These are phyloP conservation scores for Haplosporangium gracile DNA, from an alignment of 192 early-diverging fungal species.

Conservation along the genomic window DNA sequence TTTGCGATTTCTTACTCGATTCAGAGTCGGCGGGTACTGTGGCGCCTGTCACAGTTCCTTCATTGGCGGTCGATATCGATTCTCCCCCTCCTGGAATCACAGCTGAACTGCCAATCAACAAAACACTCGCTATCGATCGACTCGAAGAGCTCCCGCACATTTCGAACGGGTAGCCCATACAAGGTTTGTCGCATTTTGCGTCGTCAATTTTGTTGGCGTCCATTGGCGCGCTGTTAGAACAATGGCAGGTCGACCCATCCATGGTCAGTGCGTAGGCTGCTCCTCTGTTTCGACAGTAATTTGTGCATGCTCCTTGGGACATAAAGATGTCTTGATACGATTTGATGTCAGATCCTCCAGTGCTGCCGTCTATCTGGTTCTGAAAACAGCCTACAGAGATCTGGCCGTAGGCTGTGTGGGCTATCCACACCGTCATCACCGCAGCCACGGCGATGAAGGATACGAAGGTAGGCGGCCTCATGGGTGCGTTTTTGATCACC, in stretches of 20 bases:
- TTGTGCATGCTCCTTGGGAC: slow-evolving; percentile 52
- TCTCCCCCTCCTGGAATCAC: not conserved
- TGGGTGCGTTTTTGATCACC: not conserved
- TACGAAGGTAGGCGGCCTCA: slow-evolving; percentile 18
- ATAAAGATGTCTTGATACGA: slow-evolving; percentile 51
- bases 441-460: not conserved
- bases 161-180: slow-evolving; percentile 51
- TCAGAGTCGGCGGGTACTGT: not conserved
- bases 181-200: slow-evolving; percentile 46
- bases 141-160: slow-evolving; percentile 43
- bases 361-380: slow-evolving; percentile 24
- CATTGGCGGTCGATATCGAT: not conserved
- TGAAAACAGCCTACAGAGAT: slow-evolving; percentile 44
- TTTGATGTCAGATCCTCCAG: slow-evolving; percentile 10
- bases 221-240: slow-evolving; percentile 20
- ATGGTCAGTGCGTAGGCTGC: slow-evolving; percentile 34
- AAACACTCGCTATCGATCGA: slow-evolving; percentile 22
- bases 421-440: not conserved
- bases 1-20: slow-evolving; percentile 10
- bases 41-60: not conserved
- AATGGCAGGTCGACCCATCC: slow-evolving; percentile 39
- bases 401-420: slow-evolving; percentile 15
- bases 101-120: slow-evolving; percentile 35
- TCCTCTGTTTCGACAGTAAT: slow-evolving; percentile 30
- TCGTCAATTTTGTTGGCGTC: slow-evolving; percentile 46